phyloP scores from a whole-genome alignment of 2,329 filamentous ascomycete genomes.

The Ramichloridium luteum region DNA sequence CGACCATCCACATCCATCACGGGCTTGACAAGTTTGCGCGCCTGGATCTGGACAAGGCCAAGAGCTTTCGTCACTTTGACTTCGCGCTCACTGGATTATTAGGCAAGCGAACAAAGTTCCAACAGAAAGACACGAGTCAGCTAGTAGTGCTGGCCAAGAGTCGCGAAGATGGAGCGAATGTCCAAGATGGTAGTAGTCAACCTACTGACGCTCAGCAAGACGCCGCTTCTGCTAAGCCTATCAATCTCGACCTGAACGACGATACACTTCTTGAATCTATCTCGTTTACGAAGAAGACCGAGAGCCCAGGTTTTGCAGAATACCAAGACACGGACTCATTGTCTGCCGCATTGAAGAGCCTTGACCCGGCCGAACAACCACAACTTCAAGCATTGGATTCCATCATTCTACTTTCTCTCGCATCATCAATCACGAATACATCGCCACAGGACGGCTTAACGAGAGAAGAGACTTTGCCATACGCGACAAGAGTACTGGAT shows the following conservation, averaged over 20 bases:
- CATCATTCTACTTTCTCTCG: conserved; percentile 65
- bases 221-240: conserved; percentile 11
- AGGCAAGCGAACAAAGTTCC: conserved; percentile 72
- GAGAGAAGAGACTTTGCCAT: conserved; percentile 85
- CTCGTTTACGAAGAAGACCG: conserved; percentile 52
- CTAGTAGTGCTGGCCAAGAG: conserved; percentile 84
- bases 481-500: conserved; percentile 73
- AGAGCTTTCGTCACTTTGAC: conserved; percentile 54
- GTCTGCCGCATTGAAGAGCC: conserved; percentile 46
- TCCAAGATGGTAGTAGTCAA: conserved; percentile 3
- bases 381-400: conserved; percentile 74
- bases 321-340: conserved; percentile 40
- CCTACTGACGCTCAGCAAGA: conserved; percentile 3
- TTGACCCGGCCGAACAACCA: conserved; percentile 72
- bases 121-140: conserved; percentile 71
- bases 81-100: conserved; percentile 78
- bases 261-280: conserved; percentile 87
- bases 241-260: conserved; percentile 70
- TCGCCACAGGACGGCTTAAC: conserved; percentile 76
- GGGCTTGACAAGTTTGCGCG: conserved; percentile 66
- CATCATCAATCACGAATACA: conserved; percentile 82
- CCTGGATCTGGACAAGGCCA: conserved; percentile 57
- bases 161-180: conserved; percentile 24
- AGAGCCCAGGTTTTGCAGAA: conserved; percentile 22
- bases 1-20: conserved; percentile 72